These are phyloP conservation scores for Microcyclosporella mali DNA, from an alignment of 2,329 filamentous ascomycete genomes.

Conservation along the genomic window DNA sequence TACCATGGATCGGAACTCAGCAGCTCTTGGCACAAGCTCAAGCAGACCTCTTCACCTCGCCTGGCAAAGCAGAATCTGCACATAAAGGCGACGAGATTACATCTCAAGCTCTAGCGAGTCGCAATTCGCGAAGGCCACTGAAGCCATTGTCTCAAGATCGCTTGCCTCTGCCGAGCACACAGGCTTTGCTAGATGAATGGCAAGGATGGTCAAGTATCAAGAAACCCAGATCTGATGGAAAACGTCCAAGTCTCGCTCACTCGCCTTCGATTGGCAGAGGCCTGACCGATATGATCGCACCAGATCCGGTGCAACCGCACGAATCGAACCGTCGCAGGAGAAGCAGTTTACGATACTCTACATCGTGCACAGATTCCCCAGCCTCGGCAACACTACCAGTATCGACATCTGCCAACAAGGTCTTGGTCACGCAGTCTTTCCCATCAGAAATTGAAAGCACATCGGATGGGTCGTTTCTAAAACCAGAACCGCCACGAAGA, in stretches of 20 bases:
- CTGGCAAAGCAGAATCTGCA: slow-evolving; percentile 16
- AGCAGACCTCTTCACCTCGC: slow-evolving; percentile 26
- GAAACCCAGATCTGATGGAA: slow-evolving; percentile 25
- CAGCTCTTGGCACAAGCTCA: slow-evolving; percentile 26
- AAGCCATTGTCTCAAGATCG: slow-evolving; percentile 19
- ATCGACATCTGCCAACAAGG: not conserved
- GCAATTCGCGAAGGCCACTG: slow-evolving; percentile 11
- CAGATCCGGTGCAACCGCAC: slow-evolving; percentile 2
- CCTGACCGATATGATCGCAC: not conserved
- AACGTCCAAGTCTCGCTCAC: slow-evolving; percentile 6
- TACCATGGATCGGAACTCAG: slow-evolving; percentile 26
- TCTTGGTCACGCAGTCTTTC: not conserved
- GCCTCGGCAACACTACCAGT: not conserved
- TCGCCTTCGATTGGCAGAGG: slow-evolving; percentile 14
- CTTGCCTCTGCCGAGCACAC: slow-evolving; percentile 35
- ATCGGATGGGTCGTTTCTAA: not conserved
- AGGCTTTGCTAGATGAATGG: slow-evolving; percentile 39
- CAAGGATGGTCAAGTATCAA: slow-evolving; percentile 39
- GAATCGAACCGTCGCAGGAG: slow-evolving; percentile 9
- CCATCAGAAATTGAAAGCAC: not conserved
- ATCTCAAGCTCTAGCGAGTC: slow-evolving; percentile 29
- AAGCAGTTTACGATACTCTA: slow-evolving; percentile 24
- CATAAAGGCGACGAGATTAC: slow-evolving; percentile 10
- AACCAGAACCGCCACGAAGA: not conserved
- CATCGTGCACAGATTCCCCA: slow-evolving; percentile 15